These are phyloP conservation scores for Paramecium biaurelia DNA, from an alignment of 73 alveolate species.

Conservation along the genomic window DNA sequence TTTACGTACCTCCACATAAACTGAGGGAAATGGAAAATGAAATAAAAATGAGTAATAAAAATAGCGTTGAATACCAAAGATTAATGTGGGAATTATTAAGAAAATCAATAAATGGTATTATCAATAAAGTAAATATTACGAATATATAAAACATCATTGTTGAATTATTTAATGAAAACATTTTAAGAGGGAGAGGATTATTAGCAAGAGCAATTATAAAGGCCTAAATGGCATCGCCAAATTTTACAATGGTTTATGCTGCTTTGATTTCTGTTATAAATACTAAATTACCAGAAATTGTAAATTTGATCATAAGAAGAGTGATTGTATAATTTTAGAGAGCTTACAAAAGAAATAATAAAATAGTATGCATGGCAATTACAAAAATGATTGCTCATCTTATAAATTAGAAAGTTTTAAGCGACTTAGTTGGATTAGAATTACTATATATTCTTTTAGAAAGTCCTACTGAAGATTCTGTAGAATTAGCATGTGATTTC, in stretches of 20 bases:
- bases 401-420: constrained; percentile 95
- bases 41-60: constrained; percentile 86
- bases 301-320: constrained; percentile 89
- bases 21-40: constrained; percentile 89
- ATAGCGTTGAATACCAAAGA: constrained; percentile 93
- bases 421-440: constrained; percentile 94
- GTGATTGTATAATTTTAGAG: constrained; percentile 92
- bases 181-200: constrained; percentile 98
- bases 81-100: constrained; percentile 98
- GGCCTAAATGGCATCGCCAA: constrained; percentile 95
- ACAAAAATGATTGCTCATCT: constrained; percentile 98
- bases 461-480: constrained; percentile 93
- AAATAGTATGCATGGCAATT: constrained; percentile 90
- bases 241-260: constrained; percentile 97
- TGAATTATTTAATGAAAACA: constrained; percentile 98
- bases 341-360: constrained; percentile 95
- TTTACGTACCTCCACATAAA: constrained; percentile 96
- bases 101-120: constrained; percentile 96
- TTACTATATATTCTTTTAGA: constrained; percentile 91
- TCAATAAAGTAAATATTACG: constrained; percentile 93
- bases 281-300: constrained; percentile 98
- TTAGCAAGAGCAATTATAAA: constrained; percentile 92
- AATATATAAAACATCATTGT: constrained; percentile 87
- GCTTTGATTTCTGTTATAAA: constrained; percentile 97
- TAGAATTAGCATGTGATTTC: constrained; percentile 92